phyloP scores from a whole-genome alignment of 1,284 basidiomycete genomes.

The Xerocomus nothofagi region DNA sequence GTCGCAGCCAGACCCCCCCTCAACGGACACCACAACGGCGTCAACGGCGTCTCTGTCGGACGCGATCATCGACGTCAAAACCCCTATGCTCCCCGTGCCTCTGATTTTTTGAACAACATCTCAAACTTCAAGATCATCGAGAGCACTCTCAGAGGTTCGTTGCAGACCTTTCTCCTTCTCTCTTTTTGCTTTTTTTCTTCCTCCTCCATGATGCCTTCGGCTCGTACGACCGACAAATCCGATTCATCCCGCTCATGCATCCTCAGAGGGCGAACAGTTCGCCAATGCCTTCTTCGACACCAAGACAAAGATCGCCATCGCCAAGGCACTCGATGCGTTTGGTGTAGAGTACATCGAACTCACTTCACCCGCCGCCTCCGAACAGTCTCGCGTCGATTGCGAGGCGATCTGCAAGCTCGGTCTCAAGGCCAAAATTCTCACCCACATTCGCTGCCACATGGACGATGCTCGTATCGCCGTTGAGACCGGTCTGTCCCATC shows the following conservation, averaged over 20 bases:
- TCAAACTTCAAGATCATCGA: slow-evolving; percentile 97
- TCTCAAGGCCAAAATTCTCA: slow-evolving; percentile 95
- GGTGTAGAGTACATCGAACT: slow-evolving; percentile 99
- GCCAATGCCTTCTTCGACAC: slow-evolving; percentile 99
- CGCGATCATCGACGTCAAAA: slow-evolving; percentile 48
- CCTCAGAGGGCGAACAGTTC: slow-evolving; percentile 97
- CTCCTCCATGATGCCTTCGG: background rate
- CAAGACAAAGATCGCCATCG: slow-evolving; percentile 99
- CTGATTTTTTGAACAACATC: slow-evolving; percentile 90
- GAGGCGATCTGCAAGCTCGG: slow-evolving; percentile 99
- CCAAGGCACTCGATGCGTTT: slow-evolving; percentile 94
- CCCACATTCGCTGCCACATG: slow-evolving; percentile 99
- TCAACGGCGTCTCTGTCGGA: slow-evolving; percentile 42
- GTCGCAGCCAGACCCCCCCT: background rate
- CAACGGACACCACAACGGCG: slow-evolving; percentile 21
- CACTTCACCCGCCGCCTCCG: slow-evolving; percentile 97
- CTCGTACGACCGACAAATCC: slow-evolving; percentile 14
- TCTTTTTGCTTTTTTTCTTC: background rate
- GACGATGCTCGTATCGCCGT: slow-evolving; percentile 98
- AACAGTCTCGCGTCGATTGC: slow-evolving; percentile 93
- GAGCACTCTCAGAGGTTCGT: slow-evolving; percentile 87
- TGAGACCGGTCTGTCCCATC: slow-evolving; percentile 78
- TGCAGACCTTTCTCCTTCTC: background rate
- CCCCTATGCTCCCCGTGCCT: slow-evolving; percentile 85
- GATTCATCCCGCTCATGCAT: slow-evolving; percentile 8